These are phyloP conservation scores for Draba incana DNA, from an alignment of 345 rosid species.

Conservation along the genomic window DNA sequence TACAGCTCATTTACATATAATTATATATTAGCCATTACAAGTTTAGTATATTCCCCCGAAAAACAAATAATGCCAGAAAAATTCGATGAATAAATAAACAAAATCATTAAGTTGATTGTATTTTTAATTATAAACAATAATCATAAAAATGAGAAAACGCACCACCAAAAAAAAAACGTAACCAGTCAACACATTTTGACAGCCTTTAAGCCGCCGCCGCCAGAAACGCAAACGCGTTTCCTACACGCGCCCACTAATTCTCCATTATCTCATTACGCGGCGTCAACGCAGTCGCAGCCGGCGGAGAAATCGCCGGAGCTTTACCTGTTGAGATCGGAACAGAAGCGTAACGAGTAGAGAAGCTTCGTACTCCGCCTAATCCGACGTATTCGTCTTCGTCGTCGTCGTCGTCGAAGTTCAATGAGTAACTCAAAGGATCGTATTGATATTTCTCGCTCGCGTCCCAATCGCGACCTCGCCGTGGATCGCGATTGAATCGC, in stretches of 20 bases:
- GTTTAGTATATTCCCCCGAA: slow-evolving; percentile 9
- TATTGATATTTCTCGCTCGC: slow-evolving; percentile 70
- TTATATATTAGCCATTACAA: slow-evolving; percentile 10
- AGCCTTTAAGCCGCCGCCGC: slow-evolving; percentile 29
- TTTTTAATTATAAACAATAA: slow-evolving; percentile 11
- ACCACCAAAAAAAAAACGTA: slow-evolving; percentile 10
- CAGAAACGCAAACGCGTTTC: slow-evolving; percentile 37
- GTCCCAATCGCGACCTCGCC: slow-evolving; percentile 43
- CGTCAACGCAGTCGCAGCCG: slow-evolving; percentile 27
- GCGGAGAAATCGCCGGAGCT: slow-evolving; percentile 19
- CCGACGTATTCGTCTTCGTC: slow-evolving; percentile 44
- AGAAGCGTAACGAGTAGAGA: slow-evolving; percentile 71
- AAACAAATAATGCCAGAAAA: slow-evolving; percentile 3
- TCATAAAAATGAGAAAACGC: slow-evolving; percentile 8
- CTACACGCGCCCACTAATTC: slow-evolving; percentile 34
- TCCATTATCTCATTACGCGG: slow-evolving; percentile 34
- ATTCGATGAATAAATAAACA: not conserved
- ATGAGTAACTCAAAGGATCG: slow-evolving; percentile 83
- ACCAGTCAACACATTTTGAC: slow-evolving; percentile 34
- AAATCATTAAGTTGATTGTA: slow-evolving; percentile 17
- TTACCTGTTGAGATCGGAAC: slow-evolving; percentile 44
- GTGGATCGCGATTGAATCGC: slow-evolving; percentile 66
- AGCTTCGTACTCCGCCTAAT: slow-evolving; percentile 49
- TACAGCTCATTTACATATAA: slow-evolving; percentile 35
- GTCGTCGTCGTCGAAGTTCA: slow-evolving; percentile 78